A percentile compares a stretch with the other conserved stretches of the same genome.
Conservation (phyloP, 1,284 basidiomycete species). For the Fomitopsis schrenkii region DNA sequence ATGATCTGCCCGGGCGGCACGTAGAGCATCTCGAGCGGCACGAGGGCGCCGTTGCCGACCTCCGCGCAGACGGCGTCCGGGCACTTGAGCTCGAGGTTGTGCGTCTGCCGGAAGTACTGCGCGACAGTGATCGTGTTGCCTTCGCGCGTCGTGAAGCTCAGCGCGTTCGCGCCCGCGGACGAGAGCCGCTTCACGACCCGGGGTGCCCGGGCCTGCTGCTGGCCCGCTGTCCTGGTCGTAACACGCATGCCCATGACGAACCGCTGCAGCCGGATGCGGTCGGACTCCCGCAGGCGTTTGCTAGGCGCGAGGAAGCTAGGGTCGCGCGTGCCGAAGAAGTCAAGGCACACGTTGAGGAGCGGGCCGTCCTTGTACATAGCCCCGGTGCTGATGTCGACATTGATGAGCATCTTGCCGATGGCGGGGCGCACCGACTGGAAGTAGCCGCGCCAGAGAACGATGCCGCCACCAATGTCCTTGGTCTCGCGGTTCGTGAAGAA, state of each 20-base stretch:
- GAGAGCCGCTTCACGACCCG: slow-evolving; percentile 49
- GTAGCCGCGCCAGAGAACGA: slow-evolving; percentile 71
- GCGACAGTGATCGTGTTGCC: slow-evolving; percentile 54
- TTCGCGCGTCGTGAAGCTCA: slow-evolving; percentile 52
- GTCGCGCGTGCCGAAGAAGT: slow-evolving; percentile 44
- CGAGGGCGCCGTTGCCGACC: slow-evolving; percentile 60
- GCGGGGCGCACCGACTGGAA: slow-evolving; percentile 75
- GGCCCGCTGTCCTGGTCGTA: slow-evolving; percentile 33
- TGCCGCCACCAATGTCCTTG: slow-evolving; percentile 60
- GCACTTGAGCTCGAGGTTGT: slow-evolving; percentile 47
- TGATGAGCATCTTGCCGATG: slow-evolving; percentile 63
- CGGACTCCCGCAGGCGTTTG: slow-evolving; percentile 50
- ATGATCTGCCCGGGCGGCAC: slow-evolving; percentile 70
- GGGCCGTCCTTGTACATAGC: slow-evolving; percentile 63
- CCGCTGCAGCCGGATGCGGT: slow-evolving; percentile 54
- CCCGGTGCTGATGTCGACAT: slow-evolving; percentile 75
- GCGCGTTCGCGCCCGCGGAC: slow-evolving; percentile 40
- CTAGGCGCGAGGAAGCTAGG: slow-evolving; percentile 39
- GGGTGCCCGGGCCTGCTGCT: slow-evolving; percentile 2
- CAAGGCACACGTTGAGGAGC: slow-evolving; percentile 51
- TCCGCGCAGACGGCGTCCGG: slow-evolving; percentile 63
- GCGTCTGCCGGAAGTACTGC: slow-evolving; percentile 50
- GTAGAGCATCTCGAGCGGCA: slow-evolving; percentile 65
- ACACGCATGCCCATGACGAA: slow-evolving; percentile 60
- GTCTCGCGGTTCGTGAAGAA: slow-evolving; percentile 70